Conservation (phyloP, 129 eudicot species). For the Ambrosia artemisiifolia region DNA sequence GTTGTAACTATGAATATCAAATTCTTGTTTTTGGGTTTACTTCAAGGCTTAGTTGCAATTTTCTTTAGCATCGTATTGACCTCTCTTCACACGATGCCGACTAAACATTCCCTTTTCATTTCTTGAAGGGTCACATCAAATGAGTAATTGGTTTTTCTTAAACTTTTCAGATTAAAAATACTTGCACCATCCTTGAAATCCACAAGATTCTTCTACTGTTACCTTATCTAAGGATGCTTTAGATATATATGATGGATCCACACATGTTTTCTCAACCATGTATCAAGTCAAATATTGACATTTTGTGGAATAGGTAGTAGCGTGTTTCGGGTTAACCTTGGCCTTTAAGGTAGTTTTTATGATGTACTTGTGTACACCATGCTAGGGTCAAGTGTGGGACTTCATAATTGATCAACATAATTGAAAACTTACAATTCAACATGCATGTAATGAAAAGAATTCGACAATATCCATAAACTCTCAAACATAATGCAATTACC, state of each 20-base stretch:
- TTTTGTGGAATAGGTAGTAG: not conserved
- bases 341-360: not conserved
- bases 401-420: conserved; percentile 5
- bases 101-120: not conserved
- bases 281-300: conserved; percentile 1
- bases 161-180: not conserved
- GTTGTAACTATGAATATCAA: not conserved
- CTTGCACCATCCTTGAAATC: not conserved
- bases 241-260: not conserved
- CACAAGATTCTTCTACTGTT: not conserved
- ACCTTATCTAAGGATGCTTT: not conserved
- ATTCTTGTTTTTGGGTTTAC: not conserved
- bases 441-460: not conserved
- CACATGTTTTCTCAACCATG: not conserved
- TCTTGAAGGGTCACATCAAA: not conserved
- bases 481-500: conserved; percentile 3
- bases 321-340: not conserved
- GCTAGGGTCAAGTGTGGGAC: conserved; percentile 5
- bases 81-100: not conserved
- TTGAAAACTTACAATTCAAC: not conserved
- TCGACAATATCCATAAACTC: conserved; percentile 9
- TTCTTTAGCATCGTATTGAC: conserved; percentile 1
- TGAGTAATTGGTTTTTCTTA: not conserved
- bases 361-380: not conserved
- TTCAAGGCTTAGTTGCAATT: not conserved